phyloP scores from a whole-genome alignment of 2,329 filamentous ascomycete species.

The Sporothrix phasma region DNA sequence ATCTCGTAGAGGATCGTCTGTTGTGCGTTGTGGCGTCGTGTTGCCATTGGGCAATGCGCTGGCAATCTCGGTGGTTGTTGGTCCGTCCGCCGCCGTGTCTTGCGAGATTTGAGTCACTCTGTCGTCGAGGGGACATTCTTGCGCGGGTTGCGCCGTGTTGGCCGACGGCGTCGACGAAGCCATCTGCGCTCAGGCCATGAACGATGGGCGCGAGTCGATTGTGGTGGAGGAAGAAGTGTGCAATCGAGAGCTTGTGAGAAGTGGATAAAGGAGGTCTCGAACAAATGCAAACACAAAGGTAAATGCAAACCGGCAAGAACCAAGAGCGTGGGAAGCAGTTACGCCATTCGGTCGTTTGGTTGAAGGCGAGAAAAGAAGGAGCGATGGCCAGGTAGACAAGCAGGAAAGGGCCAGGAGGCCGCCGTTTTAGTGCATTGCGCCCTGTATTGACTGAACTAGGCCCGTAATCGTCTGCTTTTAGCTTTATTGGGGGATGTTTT shows the following conservation, averaged over 20 bases:
- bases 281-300: too few relatives aligned
- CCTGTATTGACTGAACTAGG: neutral
- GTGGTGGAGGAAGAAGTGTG: neutral
- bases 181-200: slow-evolving; percentile 8
- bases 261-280: neutral
- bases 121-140: neutral
- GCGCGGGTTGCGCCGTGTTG: neutral
- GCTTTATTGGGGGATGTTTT: neutral
- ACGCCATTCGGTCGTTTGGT: neutral
- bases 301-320: too few relatives aligned
- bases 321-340: neutral
- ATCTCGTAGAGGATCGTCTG: neutral
- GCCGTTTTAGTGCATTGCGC: neutral
- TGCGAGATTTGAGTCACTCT: neutral
- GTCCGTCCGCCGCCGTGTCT: neutral
- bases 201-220: neutral
- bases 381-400: neutral
- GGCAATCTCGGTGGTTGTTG: neutral
- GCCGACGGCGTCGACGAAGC: slow-evolving; percentile 4
- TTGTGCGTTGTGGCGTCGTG: neutral
- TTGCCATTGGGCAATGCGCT: neutral
- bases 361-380: neutral
- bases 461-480: neutral
- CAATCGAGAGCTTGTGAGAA: too few relatives aligned
- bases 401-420: neutral